Evolutionary conservation across 1,284 basidiomycete species (phyloP).

Genomic region (Schizophyllum amplum): DNA sequence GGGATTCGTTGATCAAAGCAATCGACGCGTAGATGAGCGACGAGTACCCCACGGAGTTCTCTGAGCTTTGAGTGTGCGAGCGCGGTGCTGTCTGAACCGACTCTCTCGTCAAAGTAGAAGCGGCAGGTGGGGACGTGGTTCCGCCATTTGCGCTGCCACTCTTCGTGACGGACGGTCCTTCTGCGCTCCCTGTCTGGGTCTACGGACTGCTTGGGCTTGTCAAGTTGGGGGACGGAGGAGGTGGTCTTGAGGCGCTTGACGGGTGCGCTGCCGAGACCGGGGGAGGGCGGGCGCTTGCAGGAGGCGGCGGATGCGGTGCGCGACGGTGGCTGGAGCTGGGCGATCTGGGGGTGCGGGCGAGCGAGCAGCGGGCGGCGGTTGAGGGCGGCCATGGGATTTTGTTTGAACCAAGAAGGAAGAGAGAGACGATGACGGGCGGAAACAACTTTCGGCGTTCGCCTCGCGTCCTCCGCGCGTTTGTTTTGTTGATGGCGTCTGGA

Average conservation of each 20-base stretch:
- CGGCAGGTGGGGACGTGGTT: neutral
- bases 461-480: neutral
- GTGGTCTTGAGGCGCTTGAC: slow-evolving; percentile 28
- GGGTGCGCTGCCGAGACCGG: slow-evolving; percentile 38
- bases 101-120: neutral
- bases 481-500: neutral
- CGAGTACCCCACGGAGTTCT: neutral
- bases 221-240: slow-evolving; percentile 7
- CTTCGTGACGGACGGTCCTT: slow-evolving; percentile 1
- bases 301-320: slow-evolving; percentile 22
- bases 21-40: neutral
- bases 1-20: neutral
- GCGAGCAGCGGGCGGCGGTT: slow-evolving; percentile 31
- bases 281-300: slow-evolving; percentile 58
- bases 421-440: slow-evolving; percentile 3
- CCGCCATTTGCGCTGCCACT: neutral
- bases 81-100: neutral
- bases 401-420: slow-evolving; percentile 15
- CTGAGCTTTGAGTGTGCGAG: neutral
- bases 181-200: slow-evolving; percentile 20
- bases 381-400: slow-evolving; percentile 34
- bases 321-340: slow-evolving; percentile 21
- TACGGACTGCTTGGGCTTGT: slow-evolving; percentile 8
- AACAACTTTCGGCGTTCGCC: neutral
- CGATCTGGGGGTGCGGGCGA: slow-evolving; percentile 20